Evolutionary conservation across 208 protist genomes (phyloP).

Genomic region (Angomonas ambiguus): DNA sequence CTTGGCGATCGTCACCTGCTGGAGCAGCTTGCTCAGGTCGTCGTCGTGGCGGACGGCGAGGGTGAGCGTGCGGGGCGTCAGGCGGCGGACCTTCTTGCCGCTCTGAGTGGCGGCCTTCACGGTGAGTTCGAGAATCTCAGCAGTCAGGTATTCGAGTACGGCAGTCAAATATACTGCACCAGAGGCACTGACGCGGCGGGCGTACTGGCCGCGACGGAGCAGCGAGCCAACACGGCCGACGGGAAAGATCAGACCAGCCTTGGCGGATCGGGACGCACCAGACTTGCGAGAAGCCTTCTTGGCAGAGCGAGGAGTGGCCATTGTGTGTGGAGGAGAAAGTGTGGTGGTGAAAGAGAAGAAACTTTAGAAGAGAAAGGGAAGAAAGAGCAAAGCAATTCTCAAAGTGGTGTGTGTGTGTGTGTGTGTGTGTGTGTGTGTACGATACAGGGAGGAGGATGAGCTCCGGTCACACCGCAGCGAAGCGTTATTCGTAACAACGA

Average conservation of each 20-base stretch:
- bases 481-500: too few species aligned
- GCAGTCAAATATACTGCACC: constrained; percentile 98
- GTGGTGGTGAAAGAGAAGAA: constrained; percentile 8
- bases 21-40: constrained; percentile 48
- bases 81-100: constrained; percentile 43
- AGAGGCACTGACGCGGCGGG: constrained; percentile 94
- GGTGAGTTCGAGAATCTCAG: constrained; percentile 77
- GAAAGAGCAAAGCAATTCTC: too few species aligned
- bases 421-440: too few species aligned
- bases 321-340: too few species aligned
- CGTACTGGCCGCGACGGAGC: constrained; percentile 95
- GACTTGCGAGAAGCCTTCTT: constrained; percentile 81
- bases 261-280: constrained; percentile 86
- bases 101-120: constrained; percentile 52
- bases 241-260: constrained; percentile 98
- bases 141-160: constrained; percentile 97
- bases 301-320: constrained; percentile 60
- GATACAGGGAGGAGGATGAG: too few species aligned
- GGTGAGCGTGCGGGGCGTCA: constrained; percentile 49
- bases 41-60: constrained; percentile 64
- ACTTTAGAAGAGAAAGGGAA: too few species aligned
- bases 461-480: too few species aligned
- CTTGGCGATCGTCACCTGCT: constrained; percentile 74
- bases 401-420: too few species aligned
- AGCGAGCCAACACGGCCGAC: constrained; percentile 97